A percentile compares a stretch with the other conserved stretches of the same genome.
Conservation (phyloP, 2,329 filamentous ascomycete genomes). For the Colletotrichum eremochloae region DNA sequence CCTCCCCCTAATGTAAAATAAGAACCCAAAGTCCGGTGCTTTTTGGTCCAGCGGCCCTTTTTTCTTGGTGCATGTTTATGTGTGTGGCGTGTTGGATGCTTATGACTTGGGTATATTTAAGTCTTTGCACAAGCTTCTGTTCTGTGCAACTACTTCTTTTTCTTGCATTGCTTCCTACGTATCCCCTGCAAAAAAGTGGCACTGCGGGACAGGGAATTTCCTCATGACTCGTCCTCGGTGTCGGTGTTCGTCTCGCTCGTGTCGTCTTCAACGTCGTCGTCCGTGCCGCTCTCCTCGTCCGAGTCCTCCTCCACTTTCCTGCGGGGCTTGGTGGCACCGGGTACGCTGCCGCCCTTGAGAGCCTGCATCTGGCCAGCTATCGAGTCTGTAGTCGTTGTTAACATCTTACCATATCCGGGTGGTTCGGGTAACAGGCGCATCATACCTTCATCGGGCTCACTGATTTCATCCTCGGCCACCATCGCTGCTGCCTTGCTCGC, state of each 20-base stretch:
- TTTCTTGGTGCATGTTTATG: not conserved
- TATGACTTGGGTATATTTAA: constrained; percentile 41
- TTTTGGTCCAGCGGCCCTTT: not conserved
- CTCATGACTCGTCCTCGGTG: constrained; percentile 72
- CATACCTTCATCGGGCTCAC: constrained; percentile 95
- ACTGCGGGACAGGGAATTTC: not conserved
- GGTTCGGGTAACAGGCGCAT: constrained; percentile 42
- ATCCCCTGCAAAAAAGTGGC: not conserved
- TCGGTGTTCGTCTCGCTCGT: constrained; percentile 78
- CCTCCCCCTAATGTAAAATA: not conserved
- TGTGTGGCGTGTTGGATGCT: constrained; percentile 10
- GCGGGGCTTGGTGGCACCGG: constrained; percentile 67
- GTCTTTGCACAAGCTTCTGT: constrained; percentile 19
- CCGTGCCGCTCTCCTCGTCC: constrained; percentile 85
- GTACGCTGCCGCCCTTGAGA: constrained; percentile 77
- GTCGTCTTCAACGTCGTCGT: constrained; percentile 80
- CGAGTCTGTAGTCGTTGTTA: constrained; percentile 72
- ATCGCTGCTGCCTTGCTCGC: constrained; percentile 86
- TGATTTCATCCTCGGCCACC: constrained; percentile 92
- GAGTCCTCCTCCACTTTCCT: constrained; percentile 69
- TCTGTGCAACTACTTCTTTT: constrained; percentile 18
- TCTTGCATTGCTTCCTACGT: constrained; percentile 17
- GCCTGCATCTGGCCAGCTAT: constrained; percentile 92
- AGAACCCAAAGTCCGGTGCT: not conserved
- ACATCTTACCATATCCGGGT: constrained; percentile 8